Conservation (phyloP, 805 yeast species). For the Suhomyces pyralidae region DNA sequence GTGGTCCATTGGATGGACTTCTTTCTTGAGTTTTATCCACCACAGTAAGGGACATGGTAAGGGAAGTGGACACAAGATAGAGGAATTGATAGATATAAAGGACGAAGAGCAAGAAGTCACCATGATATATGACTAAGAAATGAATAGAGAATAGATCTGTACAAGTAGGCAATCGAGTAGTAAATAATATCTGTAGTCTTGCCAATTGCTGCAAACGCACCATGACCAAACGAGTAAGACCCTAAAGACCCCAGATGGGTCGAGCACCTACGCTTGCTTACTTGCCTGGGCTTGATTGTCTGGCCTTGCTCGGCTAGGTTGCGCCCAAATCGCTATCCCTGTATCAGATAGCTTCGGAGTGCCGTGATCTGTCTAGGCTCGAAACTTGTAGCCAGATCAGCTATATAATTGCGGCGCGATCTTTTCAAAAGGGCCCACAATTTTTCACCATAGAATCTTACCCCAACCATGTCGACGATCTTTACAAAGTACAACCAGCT, state of each 20-base stretch:
- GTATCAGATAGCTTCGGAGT: background rate
- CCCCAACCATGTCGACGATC: slow-evolving; percentile 8
- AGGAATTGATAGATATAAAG: slow-evolving; percentile 40
- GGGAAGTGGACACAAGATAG: slow-evolving; percentile 33
- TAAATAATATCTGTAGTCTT: no score
- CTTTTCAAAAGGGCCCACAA: background rate
- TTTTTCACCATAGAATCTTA: background rate
- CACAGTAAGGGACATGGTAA: slow-evolving; percentile 41
- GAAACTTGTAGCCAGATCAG: background rate
- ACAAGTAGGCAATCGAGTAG: background rate
- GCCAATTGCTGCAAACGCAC: background rate
- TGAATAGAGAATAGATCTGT: background rate
- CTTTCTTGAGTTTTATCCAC: slow-evolving; percentile 47
- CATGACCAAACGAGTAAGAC: background rate
- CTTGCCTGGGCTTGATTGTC: background rate
- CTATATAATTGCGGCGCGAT: background rate
- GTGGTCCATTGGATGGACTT: slow-evolving; percentile 44
- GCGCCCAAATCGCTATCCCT: background rate
- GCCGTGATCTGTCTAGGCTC: background rate
- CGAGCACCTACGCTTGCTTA: background rate
- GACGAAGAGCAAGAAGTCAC: slow-evolving; percentile 33
- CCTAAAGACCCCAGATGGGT: background rate
- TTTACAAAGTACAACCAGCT: slow-evolving; percentile 23
- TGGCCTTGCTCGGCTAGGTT: background rate
- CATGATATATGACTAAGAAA: slow-evolving; percentile 26